Conservation (phyloP, 2,329 filamentous ascomycete species). For the Plectosphaerella sp. region DNA sequence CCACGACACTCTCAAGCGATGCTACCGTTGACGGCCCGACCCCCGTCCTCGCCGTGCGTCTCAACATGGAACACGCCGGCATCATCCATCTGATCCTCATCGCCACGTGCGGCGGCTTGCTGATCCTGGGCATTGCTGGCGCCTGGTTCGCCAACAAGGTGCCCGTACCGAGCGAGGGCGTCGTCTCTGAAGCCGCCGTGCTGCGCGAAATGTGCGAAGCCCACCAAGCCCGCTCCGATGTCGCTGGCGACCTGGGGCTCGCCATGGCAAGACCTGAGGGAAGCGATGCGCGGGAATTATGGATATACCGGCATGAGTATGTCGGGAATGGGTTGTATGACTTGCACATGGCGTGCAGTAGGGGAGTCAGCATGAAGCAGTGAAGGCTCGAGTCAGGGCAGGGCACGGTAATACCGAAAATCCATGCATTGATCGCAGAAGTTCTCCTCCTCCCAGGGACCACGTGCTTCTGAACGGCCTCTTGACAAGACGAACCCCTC, state of each 20-base stretch:
- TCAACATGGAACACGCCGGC: constrained; percentile 26
- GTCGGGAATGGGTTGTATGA: constrained; percentile 8
- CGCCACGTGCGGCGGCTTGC: constrained; percentile 24
- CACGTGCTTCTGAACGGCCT: too few relatives aligned
- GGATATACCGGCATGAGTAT: constrained; percentile 8
- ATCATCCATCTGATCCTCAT: constrained; percentile 24
- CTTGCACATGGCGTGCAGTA: constrained; percentile 7
- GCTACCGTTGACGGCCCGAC: constrained; percentile 19
- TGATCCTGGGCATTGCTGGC: constrained; percentile 17
- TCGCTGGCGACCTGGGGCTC: neutral
- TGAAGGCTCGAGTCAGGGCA: too few relatives aligned
- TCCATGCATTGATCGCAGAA: too few relatives aligned
- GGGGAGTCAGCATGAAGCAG: too few relatives aligned
- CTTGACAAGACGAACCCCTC: too few relatives aligned
- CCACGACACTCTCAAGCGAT: constrained; percentile 18
- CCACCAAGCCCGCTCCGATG: neutral
- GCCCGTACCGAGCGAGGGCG: constrained; percentile 13
- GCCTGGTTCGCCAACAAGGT: constrained; percentile 20
- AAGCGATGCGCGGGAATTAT: neutral
- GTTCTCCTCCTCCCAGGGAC: too few relatives aligned
- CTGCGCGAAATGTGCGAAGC: constrained; percentile 7
- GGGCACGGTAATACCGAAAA: too few relatives aligned
- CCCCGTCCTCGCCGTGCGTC: constrained; percentile 22
- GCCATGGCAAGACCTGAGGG: neutral
- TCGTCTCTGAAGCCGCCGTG: constrained; percentile 7